Percentiles rank a stretch among this genome's conserved stretches.
Conservation (phyloP, 129 eudicot genomes). For the Kitagawia praeruptora region DNA sequence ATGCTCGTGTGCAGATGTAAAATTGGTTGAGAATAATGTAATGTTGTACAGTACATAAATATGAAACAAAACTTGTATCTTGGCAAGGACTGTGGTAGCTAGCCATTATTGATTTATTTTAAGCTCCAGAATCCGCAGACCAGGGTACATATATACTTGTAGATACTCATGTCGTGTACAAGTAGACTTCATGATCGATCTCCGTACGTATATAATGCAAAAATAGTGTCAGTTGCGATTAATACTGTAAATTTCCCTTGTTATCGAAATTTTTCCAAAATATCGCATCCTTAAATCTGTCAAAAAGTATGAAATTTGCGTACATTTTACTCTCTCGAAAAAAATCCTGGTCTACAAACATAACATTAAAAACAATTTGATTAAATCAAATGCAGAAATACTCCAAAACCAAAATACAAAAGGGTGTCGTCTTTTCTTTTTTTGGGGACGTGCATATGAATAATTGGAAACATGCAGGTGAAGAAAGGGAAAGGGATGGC, state of each 20-base stretch:
- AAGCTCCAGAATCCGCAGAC: neutral
- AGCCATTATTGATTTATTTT: neutral
- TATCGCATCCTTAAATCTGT: neutral
- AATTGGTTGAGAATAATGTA: neutral
- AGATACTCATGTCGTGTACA: neutral
- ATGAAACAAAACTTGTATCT: neutral
- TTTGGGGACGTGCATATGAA: neutral
- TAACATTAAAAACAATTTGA: too few species aligned
- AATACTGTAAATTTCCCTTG: neutral
- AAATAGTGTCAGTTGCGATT: neutral
- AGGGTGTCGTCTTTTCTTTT: neutral
- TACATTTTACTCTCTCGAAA: too few species aligned
- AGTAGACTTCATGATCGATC: neutral
- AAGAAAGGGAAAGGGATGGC: constrained; percentile 18
- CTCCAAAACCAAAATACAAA: neutral
- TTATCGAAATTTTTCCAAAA: too few species aligned
- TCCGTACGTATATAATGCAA: neutral
- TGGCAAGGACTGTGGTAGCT: neutral
- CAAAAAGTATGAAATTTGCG: too few species aligned
- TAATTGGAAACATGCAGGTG: constrained; percentile 9
- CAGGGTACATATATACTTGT: neutral
- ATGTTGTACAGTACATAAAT: neutral
- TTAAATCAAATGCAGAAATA: neutral
- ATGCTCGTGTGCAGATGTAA: constrained; percentile 13
- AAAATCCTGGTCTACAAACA: neutral